These are phyloP conservation scores for Bocquillonia castaneifolia DNA, from an alignment of 441 rosid genomes.

Conservation along the genomic window DNA sequence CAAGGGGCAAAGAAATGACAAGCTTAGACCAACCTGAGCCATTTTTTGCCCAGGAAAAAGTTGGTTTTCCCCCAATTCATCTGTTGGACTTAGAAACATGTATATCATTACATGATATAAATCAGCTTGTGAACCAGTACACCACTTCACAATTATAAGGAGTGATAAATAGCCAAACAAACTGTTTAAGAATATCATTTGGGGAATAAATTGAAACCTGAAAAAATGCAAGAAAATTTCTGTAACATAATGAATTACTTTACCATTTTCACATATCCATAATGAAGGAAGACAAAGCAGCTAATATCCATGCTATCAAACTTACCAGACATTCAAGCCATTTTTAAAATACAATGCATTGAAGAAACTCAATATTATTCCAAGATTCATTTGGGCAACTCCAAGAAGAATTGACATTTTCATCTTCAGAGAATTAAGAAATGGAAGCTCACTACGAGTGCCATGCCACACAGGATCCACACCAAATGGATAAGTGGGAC, in stretches of 20 bases:
- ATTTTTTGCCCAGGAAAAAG: slow-evolving; percentile 65
- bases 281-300: slow-evolving; percentile 15
- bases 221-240: slow-evolving; percentile 15
- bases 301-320: slow-evolving; percentile 14
- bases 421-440: slow-evolving; percentile 94
- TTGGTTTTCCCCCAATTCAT: slow-evolving; percentile 83
- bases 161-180: slow-evolving; percentile 82
- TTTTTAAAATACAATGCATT: slow-evolving; percentile 71
- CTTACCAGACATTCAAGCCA: slow-evolving; percentile 64
- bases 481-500: slow-evolving; percentile 82
- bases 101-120: slow-evolving; percentile 87
- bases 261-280: not conserved
- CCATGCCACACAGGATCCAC: slow-evolving; percentile 97
- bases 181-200: slow-evolving; percentile 82
- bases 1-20: not conserved
- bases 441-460: slow-evolving; percentile 78
- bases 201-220: slow-evolving; percentile 94
- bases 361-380: slow-evolving; percentile 72
- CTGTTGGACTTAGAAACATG: slow-evolving; percentile 94
- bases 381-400: slow-evolving; percentile 97
- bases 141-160: slow-evolving; percentile 85
- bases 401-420: slow-evolving; percentile 96
- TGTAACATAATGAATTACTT: not conserved
- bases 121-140: slow-evolving; percentile 90
- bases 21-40: slow-evolving; percentile 62